Evolutionary conservation across 768 basidiomycete species (phyloP).

Genomic region (Paxillus ammoniavirescens): DNA sequence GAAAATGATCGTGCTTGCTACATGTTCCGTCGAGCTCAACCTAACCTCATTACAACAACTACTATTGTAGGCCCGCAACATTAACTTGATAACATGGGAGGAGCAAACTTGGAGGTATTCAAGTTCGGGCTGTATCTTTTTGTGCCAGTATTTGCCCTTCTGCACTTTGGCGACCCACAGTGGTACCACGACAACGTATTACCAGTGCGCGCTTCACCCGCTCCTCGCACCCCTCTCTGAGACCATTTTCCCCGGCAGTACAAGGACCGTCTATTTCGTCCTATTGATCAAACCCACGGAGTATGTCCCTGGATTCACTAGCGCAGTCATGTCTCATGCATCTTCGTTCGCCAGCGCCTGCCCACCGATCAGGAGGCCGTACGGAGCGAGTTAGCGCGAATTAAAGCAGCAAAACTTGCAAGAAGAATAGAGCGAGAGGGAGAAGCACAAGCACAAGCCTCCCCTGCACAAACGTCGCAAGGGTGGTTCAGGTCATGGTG

Average conservation of each 20-base stretch:
- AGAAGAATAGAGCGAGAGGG: slow-evolving; percentile 43
- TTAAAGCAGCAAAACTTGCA: slow-evolving; percentile 59
- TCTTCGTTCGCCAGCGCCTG: slow-evolving; percentile 41
- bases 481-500: slow-evolving; percentile 29
- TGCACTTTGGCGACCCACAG: slow-evolving; percentile 85
- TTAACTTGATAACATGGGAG: slow-evolving; percentile 50
- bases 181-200: slow-evolving; percentile 81
- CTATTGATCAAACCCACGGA: slow-evolving; percentile 52
- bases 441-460: slow-evolving; percentile 25
- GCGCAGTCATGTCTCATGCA: slow-evolving; percentile 8
- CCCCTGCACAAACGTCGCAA: slow-evolving; percentile 19
- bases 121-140: slow-evolving; percentile 88
- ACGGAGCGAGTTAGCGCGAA: slow-evolving; percentile 67
- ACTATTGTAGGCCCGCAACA: no score
- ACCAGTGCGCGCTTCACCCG: slow-evolving; percentile 48
- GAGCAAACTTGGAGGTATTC: slow-evolving; percentile 85
- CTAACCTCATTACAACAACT: no score
- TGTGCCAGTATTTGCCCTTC: slow-evolving; percentile 74
- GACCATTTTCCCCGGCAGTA: slow-evolving; percentile 47
- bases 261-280: slow-evolving; percentile 68
- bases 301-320: slow-evolving; percentile 31
- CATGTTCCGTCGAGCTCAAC: no score
- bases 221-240: not conserved
- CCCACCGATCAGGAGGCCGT: slow-evolving; percentile 67
- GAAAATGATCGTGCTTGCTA: no score